phyloP scores from a whole-genome alignment of 371 early-diverging fungal genomes.

The Circinella minor region DNA sequence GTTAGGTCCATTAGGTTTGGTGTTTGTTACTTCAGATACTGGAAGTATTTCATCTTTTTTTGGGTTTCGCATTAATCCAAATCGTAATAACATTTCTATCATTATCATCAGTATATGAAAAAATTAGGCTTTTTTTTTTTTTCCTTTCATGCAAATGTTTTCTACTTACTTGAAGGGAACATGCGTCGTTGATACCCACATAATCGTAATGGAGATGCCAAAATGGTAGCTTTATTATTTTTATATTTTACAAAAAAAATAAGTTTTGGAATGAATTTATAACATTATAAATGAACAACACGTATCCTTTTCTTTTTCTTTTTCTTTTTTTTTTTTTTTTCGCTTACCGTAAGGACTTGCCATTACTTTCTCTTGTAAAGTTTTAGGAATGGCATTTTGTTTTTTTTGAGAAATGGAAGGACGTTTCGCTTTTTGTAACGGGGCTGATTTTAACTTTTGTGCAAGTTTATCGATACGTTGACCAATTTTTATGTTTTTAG shows the following conservation, averaged over 20 bases:
- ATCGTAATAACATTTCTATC: constrained; percentile 4
- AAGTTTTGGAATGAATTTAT: no score
- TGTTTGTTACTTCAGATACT: background rate
- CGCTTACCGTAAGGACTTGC: background rate
- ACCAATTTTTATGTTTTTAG: background rate
- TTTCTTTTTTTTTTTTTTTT: background rate
- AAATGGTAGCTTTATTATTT: background rate
- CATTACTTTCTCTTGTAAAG: background rate
- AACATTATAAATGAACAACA: no score
- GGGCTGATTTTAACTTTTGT: background rate
- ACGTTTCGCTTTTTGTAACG: constrained; percentile 1
- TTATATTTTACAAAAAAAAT: no score
- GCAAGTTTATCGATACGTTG: background rate
- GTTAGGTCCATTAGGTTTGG: background rate
- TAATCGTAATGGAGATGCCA: constrained; percentile 1
- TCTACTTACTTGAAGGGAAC: background rate
- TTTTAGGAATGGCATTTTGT: background rate
- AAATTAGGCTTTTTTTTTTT: no score
- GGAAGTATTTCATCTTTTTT: background rate
- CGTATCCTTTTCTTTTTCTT: background rate
- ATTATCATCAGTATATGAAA: background rate
- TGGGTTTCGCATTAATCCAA: background rate
- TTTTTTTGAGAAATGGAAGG: background rate
- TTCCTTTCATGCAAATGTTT: background rate
- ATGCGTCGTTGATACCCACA: background rate